A percentile compares a stretch with the other conserved stretches of the same genome.
These are phyloP conservation scores for Mimosa bimucronata DNA, from an alignment of 306 rosid genomes.

Conservation along the genomic window DNA sequence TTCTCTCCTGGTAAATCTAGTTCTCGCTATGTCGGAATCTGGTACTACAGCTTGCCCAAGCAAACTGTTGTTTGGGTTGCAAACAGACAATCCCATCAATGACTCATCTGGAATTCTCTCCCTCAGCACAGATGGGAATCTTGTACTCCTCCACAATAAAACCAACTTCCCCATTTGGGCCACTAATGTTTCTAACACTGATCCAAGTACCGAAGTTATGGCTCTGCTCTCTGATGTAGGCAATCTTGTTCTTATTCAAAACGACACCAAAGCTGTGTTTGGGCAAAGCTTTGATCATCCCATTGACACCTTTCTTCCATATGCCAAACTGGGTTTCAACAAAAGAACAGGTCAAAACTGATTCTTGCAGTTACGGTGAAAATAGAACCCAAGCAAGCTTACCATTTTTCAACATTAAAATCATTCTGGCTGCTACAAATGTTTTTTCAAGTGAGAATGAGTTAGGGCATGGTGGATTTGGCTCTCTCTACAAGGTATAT, in stretches of 20 bases:
- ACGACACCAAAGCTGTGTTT: not conserved
- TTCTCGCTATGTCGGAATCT: not conserved
- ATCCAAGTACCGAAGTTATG: not conserved
- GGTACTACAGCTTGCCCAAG: not conserved
- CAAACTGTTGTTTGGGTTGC: not conserved
- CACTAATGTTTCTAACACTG: constrained; percentile 24
- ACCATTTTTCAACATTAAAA: constrained; percentile 17
- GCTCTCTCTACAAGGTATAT: constrained; percentile 45
- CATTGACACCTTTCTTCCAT: not conserved
- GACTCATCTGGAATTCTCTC: constrained; percentile 21
- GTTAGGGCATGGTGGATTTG: constrained; percentile 51
- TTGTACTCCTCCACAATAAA: constrained; percentile 21
- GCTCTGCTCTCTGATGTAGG: not conserved
- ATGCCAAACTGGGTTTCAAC: constrained; percentile 27
- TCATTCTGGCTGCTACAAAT: constrained; percentile 25
- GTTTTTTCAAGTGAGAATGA: constrained; percentile 32
- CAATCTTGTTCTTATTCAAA: not conserved
- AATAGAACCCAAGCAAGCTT: not conserved
- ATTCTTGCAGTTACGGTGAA: no score
- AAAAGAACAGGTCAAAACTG: constrained; percentile 4
- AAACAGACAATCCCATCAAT: not conserved
- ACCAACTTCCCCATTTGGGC: constrained; percentile 37
- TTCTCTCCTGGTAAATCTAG: not conserved
- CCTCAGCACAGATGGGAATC: constrained; percentile 39
- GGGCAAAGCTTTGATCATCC: not conserved